phyloP scores from a whole-genome alignment of 2,329 filamentous ascomycete species.

The Hypomyces rosellus region DNA sequence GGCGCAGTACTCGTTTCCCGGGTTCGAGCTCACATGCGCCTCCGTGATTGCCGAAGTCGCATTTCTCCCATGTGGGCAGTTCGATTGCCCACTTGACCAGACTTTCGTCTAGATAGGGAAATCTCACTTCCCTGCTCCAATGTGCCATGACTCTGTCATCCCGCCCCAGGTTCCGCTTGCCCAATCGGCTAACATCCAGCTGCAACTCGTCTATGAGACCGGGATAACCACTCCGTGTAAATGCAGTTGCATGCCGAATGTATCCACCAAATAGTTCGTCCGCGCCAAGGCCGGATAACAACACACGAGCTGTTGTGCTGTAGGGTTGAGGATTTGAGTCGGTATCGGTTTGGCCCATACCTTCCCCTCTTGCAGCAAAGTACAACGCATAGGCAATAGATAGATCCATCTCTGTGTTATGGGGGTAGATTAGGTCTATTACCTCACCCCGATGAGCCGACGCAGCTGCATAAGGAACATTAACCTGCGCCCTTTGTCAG shows the following conservation, averaged over 20 bases:
- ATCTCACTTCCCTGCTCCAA: constrained; percentile 83
- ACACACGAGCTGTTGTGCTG: constrained; percentile 67
- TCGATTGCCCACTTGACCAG: constrained; percentile 76
- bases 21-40: constrained; percentile 52
- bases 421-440: constrained; percentile 75
- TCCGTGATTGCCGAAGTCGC: constrained; percentile 62
- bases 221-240: constrained; percentile 58
- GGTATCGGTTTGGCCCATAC: constrained; percentile 33
- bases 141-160: constrained; percentile 88
- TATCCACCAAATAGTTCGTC: constrained; percentile 97
- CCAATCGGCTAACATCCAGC: constrained; percentile 77
- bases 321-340: constrained; percentile 39
- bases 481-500: constrained; percentile 43
- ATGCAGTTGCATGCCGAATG: constrained; percentile 73
- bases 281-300: constrained; percentile 88
- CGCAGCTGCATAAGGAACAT: constrained; percentile 75
- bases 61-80: constrained; percentile 75
- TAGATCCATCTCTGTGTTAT: constrained; percentile 98
- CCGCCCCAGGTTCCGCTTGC: constrained; percentile 88
- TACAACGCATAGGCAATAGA: constrained; percentile 93
- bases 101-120: constrained; percentile 83
- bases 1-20: constrained; percentile 73
- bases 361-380: constrained; percentile 77
- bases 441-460: constrained; percentile 62
- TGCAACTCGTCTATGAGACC: constrained; percentile 76